Evolutionary conservation across 169 alveolate genomes (phyloP).

Genomic region (Eimeria maxima): DNA sequence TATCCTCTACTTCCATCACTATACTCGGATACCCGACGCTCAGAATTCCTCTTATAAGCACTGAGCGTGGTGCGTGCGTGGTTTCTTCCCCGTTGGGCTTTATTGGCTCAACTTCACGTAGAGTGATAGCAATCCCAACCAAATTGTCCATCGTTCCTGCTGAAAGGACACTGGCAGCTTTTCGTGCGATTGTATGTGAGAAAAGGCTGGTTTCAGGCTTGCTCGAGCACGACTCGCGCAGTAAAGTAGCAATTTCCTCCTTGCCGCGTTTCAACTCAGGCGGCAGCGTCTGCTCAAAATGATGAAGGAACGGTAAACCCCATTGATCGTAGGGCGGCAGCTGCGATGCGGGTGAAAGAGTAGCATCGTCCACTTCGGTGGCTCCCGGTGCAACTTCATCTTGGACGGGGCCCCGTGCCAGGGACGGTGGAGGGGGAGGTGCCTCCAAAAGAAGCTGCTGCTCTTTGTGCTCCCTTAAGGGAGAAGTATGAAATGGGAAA

Average conservation of each 20-base stretch:
- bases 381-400: not conserved
- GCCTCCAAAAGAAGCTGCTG: not conserved
- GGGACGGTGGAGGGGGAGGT: not conserved
- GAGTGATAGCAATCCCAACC: not conserved
- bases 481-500: not conserved
- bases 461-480: not conserved
- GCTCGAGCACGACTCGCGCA: not conserved
- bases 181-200: no score
- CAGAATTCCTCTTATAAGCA: not conserved
- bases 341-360: not conserved
- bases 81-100: not conserved
- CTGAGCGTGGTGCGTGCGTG: not conserved
- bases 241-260: not conserved
- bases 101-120: not conserved
- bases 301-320: not conserved
- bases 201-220: no score
- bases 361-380: not conserved
- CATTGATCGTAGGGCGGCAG: not conserved
- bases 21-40: not conserved
- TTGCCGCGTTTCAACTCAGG: not conserved
- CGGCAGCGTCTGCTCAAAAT: conserved; percentile 5
- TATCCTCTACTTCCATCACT: not conserved
- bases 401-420: not conserved
- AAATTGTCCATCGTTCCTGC: not conserved
- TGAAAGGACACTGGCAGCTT: not conserved